A percentile compares a stretch with the other conserved stretches of the same genome.
These are phyloP conservation scores for Auricularia heimuer DNA, from an alignment of 768 basidiomycete species.

Conservation along the genomic window DNA sequence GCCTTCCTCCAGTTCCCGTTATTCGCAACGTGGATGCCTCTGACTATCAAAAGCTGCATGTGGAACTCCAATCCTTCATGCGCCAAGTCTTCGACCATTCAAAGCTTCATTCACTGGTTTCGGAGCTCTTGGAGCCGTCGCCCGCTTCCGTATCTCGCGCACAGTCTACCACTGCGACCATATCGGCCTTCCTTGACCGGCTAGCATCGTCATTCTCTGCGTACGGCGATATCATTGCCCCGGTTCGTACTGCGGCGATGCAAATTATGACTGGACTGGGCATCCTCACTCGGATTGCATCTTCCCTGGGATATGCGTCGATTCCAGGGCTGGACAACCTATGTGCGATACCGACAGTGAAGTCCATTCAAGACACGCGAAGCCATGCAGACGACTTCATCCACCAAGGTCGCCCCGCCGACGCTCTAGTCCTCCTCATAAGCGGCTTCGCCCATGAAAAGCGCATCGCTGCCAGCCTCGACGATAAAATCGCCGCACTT, in stretches of 20 bases:
- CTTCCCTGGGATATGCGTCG: not conserved
- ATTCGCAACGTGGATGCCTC: not conserved
- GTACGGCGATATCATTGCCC: conserved; percentile 57
- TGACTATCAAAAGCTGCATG: not conserved
- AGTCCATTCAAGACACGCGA: not conserved
- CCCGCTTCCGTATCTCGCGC: conserved; percentile 19
- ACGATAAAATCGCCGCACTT: conserved; percentile 24
- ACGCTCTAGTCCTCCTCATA: conserved; percentile 35
- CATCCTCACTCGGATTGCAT: conserved; percentile 25
- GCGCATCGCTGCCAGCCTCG: conserved; percentile 30
- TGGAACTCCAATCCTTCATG: conserved; percentile 35
- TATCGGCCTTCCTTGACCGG: conserved; percentile 67
- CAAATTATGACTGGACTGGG: conserved; percentile 67
- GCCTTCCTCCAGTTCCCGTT: not conserved
- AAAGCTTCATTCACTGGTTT: conserved; percentile 42
- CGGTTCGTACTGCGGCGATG: conserved; percentile 56
- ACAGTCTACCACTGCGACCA: conserved; percentile 41
- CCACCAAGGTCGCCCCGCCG: conserved; percentile 10
- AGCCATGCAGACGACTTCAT: conserved; percentile 9
- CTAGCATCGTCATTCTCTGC: conserved; percentile 58
- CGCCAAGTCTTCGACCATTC: conserved; percentile 38
- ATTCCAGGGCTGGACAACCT: not conserved
- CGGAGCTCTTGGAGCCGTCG: conserved; percentile 9
- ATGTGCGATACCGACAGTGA: conserved; percentile 2
- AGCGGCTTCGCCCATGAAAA: conserved; percentile 37